Base-by-base conservation (phyloP, 1,284 basidiomycete species). In the Mycosarcoma maydis region DNA sequence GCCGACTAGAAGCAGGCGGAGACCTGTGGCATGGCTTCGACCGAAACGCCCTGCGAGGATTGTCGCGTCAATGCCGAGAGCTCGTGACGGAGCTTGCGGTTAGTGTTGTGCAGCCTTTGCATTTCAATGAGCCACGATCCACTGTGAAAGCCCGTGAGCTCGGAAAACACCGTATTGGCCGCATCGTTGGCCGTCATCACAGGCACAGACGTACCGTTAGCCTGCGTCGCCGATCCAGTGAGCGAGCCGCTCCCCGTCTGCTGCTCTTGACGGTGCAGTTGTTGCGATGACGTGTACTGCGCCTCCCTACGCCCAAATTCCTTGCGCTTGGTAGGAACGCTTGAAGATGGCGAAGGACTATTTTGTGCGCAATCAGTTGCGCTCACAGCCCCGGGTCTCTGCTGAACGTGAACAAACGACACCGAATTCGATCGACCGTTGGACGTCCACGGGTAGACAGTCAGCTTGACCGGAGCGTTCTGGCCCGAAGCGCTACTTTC, bases 361-460 rank as follows among this genome's bases (percentile, higher is more conserved):
- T 29, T 34, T 9, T 38, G 45, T 10, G 26, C n/a, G 22, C 4
- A 17, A 39, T 6, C 20, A 17, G 14, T 16, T 33, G 19, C 24
- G 23, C 14, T 13, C 22, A 3, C 38, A 19, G 2, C n/a, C 5
- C 20, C 26, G 13, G 0, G 61, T 33, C 26, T 50, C 36, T 64
- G 60, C 33, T 71, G 68, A 4, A 71, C 61, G 30, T 71, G 68
- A 2, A 71, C 68, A 24, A 71, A 71, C 11, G 61, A 52, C 9
- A 66, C 53, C 10, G 56, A 27, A 29, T 52, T 43, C 10, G 68
- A 71, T 10, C 68, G 61, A 26, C 68, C 68, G 16, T 51, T 45
- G 2, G 68, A 71, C 8, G 68, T 71, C 68, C 68, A 71, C 1
- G 68, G 68, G n/a, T 71, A 71, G 14, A 71, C 68, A 6, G 68